Evolutionary conservation across 208 protist species (phyloP).

Genomic region (Trypanosoma brucei): DNA sequence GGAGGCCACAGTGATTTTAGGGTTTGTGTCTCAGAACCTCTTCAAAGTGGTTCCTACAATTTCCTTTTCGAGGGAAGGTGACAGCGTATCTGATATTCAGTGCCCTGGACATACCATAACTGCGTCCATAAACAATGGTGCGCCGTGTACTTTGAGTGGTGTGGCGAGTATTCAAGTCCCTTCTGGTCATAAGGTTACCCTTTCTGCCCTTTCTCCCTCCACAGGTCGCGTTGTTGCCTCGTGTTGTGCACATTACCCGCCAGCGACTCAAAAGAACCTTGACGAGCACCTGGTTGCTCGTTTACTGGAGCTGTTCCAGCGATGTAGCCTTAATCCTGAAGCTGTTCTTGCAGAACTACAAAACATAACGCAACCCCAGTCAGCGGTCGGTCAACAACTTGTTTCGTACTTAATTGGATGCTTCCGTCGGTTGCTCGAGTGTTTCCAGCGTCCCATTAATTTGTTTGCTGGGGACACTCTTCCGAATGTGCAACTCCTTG

Average conservation of each 20-base stretch:
- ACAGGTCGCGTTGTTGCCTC: slow-evolving; percentile 34
- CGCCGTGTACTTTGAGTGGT: slow-evolving; percentile 36
- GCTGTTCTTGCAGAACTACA: slow-evolving; percentile 42
- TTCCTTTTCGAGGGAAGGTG: slow-evolving; percentile 30
- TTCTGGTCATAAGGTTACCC: slow-evolving; percentile 22
- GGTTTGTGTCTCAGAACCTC: slow-evolving; percentile 56
- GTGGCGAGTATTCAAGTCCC: slow-evolving; percentile 36
- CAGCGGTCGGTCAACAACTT: slow-evolving; percentile 38
- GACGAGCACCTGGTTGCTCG: slow-evolving; percentile 52
- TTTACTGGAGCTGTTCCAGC: slow-evolving; percentile 63
- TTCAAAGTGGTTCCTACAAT: slow-evolving; percentile 49
- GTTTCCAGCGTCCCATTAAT: background rate
- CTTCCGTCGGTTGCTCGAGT: slow-evolving; percentile 25
- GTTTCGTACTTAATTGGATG: slow-evolving; percentile 50
- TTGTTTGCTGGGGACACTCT: slow-evolving; percentile 1
- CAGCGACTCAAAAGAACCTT: slow-evolving; percentile 15
- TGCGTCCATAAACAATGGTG: slow-evolving; percentile 40
- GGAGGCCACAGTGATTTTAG: slow-evolving; percentile 39
- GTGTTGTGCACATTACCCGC: slow-evolving; percentile 38
- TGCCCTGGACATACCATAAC: slow-evolving; percentile 56
- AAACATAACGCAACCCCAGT: slow-evolving; percentile 22
- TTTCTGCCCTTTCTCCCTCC: slow-evolving; percentile 39
- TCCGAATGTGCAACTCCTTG: slow-evolving; percentile 5
- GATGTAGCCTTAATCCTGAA: slow-evolving; percentile 34
- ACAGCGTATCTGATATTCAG: slow-evolving; percentile 40